These are phyloP conservation scores for Citrus mangshanensis DNA, from an alignment of 345 rosid genomes.

Conservation along the genomic window DNA sequence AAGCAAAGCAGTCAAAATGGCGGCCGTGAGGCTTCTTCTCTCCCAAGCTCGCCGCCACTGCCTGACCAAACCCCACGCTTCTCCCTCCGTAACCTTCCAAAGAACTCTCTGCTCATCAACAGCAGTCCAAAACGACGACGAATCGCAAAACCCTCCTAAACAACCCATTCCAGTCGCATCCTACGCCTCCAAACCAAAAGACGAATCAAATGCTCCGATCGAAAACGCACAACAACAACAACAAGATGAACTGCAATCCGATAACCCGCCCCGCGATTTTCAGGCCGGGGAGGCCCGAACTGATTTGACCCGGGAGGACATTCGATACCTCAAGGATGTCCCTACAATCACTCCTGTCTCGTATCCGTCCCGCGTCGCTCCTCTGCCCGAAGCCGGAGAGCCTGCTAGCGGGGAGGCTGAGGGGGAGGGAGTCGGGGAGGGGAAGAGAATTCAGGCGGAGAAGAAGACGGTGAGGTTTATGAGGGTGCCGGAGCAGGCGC, in stretches of 20 bases:
- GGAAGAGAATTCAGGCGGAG: conserved; percentile 35
- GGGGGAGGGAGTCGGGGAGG: conserved; percentile 40
- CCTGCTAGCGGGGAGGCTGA: background rate
- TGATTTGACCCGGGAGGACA: conserved; percentile 67
- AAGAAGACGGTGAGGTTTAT: conserved; percentile 33
- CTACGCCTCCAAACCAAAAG: conserved; percentile 57
- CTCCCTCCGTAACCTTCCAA: conserved; percentile 25
- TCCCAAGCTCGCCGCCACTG: conserved; percentile 50
- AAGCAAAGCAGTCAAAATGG: conserved; percentile 29
- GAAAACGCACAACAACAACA: conserved; percentile 13
- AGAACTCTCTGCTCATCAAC: conserved; percentile 38
- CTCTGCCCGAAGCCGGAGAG: conserved; percentile 58
- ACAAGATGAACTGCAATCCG: conserved; percentile 1
- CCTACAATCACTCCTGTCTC: conserved; percentile 63
- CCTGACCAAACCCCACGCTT: conserved; percentile 28
- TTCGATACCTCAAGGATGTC: conserved; percentile 64
- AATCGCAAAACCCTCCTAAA: conserved; percentile 15
- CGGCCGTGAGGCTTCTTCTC: conserved; percentile 49
- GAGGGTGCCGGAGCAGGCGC: conserved; percentile 38
- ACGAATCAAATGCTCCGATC: conserved; percentile 8
- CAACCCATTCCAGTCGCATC: conserved; percentile 54
- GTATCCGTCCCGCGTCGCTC: conserved; percentile 69
- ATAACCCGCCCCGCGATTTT: conserved; percentile 7
- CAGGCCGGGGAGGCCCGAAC: conserved; percentile 19
- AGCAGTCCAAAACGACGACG: conserved; percentile 20